Evolutionary conservation across 2,329 filamentous ascomycete species (phyloP), one percentile per base, ranked within the genome.

Genomic region (Ascochyta fabae): DNA sequence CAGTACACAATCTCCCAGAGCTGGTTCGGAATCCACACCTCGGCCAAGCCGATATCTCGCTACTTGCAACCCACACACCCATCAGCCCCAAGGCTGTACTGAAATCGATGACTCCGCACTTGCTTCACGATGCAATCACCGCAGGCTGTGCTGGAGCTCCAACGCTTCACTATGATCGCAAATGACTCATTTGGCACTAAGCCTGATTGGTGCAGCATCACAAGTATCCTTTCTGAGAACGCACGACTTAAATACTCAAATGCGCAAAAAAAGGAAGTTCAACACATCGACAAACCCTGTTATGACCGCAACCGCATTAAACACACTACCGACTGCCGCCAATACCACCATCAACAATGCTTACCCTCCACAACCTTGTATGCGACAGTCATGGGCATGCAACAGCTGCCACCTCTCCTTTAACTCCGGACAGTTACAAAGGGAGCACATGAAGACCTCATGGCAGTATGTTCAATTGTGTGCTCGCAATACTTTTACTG

Each of bases 381-480:
- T 29, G 7, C 51, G 44, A 8, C 44, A 19, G 10, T 22, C 13
- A 13, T 48, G 51, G 44, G 22, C 29, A 19, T 53, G 51, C 10
- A 33, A 26, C 15, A 39, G 23, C 33, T 53, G 51, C 10, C 10
- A 19, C 12, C 38, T 53, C 10, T 38, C 16, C 1, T 53, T 53
- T 16, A n/a, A 16, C 26, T 38, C 16, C 15, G 39, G 44, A 10
- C 29, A 43, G 5, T 26, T 27, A 10, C 51, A 53, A 10, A 43
- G 51, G 27, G 31, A 36, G 1, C 51, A 53, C 39, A 48, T 48
- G 51, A 53, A 53, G 33, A 39, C 9, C 22, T 10, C 38, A 6
- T 53, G 51, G 51, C 51, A 53, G 51, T 48, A 53, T 12, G 51
- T 43, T n/a, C 13, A 4, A 33, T 3, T 6, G 23, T 31, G 4